Conservation (phyloP, 345 rosid species). For the Moricandia moricandioides region DNA sequence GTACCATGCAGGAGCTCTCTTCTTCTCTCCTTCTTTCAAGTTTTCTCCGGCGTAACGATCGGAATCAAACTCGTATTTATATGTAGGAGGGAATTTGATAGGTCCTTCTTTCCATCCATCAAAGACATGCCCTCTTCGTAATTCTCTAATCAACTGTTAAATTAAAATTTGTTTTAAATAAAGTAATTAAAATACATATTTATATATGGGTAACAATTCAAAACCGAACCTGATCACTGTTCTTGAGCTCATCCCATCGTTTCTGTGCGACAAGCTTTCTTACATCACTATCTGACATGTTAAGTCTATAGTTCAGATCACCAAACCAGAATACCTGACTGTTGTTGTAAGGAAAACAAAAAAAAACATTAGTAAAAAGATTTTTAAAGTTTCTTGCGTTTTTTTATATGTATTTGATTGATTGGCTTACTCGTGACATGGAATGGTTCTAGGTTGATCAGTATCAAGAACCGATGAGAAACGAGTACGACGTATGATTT, state of each 20-base stretch:
- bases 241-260: conserved; percentile 76
- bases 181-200: too few species aligned
- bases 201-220: not conserved
- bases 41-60: conserved; percentile 83
- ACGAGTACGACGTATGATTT: conserved; percentile 73
- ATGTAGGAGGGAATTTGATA: conserved; percentile 87
- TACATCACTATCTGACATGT: conserved; percentile 66
- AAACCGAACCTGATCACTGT: conserved; percentile 70
- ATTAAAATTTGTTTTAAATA: too few species aligned
- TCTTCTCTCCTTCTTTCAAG: conserved; percentile 81
- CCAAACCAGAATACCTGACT: conserved; percentile 98
- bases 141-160: conserved; percentile 70
- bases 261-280: conserved; percentile 70
- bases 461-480: conserved; percentile 68
- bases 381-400: not conserved
- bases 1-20: conserved; percentile 98
- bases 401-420: not conserved
- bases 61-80: conserved; percentile 84
- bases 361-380: not conserved
- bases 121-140: conserved; percentile 70
- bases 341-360: conserved; percentile 26
- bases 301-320: conserved; percentile 90
- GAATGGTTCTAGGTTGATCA: conserved; percentile 78
- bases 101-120: conserved; percentile 92
- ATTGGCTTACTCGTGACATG: conserved; percentile 81